These are phyloP conservation scores for Tricholomella constricta DNA, from an alignment of 768 basidiomycete genomes.

Conservation along the genomic window DNA sequence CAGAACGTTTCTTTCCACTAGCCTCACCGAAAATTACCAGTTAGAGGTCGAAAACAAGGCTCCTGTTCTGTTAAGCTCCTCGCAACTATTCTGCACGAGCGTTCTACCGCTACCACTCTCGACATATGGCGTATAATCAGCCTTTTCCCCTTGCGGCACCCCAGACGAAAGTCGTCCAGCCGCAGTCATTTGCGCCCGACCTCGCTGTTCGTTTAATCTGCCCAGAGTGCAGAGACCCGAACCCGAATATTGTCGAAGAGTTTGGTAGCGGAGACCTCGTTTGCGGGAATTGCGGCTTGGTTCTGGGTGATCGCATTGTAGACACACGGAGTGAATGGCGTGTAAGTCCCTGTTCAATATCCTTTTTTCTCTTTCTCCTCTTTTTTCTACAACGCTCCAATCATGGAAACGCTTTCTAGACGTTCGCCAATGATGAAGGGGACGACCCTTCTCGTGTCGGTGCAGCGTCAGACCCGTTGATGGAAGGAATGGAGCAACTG, in stretches of 20 bases:
- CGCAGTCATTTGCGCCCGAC: conserved; percentile 73
- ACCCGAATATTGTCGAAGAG: conserved; percentile 95
- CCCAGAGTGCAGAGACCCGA: conserved; percentile 92
- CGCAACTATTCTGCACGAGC: conserved; percentile 22
- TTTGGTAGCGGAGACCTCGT: conserved; percentile 98
- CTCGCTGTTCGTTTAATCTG: conserved; percentile 89
- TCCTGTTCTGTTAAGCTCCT: not conserved
- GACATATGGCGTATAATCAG: conserved; percentile 68
- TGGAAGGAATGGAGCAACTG: conserved; percentile 94
- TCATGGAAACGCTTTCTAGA: conserved; percentile 48
- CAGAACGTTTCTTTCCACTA: conserved; percentile 10
- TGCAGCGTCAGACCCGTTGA: conserved; percentile 87
- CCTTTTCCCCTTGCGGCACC: conserved; percentile 79
- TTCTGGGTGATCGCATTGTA: conserved; percentile 94
- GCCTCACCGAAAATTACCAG: not conserved
- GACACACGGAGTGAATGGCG: conserved; percentile 99
- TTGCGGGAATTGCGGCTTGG: conserved; percentile 89
- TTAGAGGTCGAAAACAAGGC: conserved; percentile 4
- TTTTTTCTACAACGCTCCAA: conserved; percentile 15
- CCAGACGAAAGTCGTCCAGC: conserved; percentile 52
- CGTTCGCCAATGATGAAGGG: conserved; percentile 99
- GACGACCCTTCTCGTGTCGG: conserved; percentile 99
- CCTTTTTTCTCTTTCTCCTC: conserved; percentile 10
- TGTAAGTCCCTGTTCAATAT: conserved; percentile 52
- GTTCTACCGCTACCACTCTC: conserved; percentile 24